phyloP scores from a whole-genome alignment of 176 grass and related monocot genomes.

The Hordeum marinum region DNA sequence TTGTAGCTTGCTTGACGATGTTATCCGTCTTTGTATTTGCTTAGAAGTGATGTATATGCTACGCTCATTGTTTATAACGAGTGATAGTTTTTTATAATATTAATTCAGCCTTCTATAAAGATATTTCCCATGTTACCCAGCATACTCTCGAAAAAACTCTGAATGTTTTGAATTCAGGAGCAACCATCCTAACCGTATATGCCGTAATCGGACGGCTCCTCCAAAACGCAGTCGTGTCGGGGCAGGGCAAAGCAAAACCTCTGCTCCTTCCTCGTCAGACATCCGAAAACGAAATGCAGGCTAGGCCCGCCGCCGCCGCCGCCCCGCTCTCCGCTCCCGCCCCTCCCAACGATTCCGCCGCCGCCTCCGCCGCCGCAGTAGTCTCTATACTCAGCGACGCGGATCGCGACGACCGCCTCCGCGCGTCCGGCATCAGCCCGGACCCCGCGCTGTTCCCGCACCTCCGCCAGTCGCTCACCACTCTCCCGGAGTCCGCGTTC shows the following conservation, averaged over 20 bases:
- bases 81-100: too few relatives aligned
- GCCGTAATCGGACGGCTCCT: background rate
- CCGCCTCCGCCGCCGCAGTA: background rate
- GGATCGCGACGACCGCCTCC: slow-evolving; percentile 6
- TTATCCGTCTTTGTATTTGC: too few relatives aligned
- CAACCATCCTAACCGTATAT: background rate
- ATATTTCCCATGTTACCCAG: too few relatives aligned
- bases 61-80: too few relatives aligned
- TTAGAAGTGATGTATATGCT: too few relatives aligned
- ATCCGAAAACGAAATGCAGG: slow-evolving; percentile 16
- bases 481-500: slow-evolving; percentile 37
- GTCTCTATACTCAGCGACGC: slow-evolving; percentile 5
- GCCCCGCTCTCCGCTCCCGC: background rate
- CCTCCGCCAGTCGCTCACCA: slow-evolving; percentile 13
- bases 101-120: too few relatives aligned
- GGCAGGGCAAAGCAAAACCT: background rate
- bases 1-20: too few relatives aligned
- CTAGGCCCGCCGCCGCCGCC: background rate
- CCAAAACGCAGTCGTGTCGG: background rate
- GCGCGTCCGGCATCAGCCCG: slow-evolving; percentile 8
- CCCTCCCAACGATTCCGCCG: background rate
- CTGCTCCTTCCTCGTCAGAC: background rate
- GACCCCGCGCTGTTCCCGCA: slow-evolving; percentile 27
- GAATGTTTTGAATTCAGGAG: background rate
- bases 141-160: too few relatives aligned